These are phyloP conservation scores for Cyberlindnera saturnus DNA, from an alignment of 805 yeast species.

Conservation along the genomic window DNA sequence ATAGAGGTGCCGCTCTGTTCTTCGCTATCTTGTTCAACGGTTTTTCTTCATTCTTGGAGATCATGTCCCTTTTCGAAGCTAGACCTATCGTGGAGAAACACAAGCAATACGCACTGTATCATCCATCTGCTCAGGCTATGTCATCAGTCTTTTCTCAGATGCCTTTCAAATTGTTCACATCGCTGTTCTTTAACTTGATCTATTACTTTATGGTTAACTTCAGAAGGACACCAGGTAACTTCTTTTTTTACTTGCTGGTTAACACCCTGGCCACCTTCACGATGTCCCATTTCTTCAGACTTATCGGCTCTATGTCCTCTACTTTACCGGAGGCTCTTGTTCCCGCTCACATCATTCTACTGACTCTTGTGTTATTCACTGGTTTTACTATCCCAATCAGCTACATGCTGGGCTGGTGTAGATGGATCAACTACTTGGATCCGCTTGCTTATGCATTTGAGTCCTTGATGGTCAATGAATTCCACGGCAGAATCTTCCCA, in stretches of 20 bases:
- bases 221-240: slow-evolving; percentile 46
- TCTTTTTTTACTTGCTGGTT: slow-evolving; percentile 46
- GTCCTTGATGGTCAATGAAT: slow-evolving; percentile 53
- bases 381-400: slow-evolving; percentile 57
- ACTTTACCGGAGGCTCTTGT: slow-evolving; percentile 51
- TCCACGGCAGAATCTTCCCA: slow-evolving; percentile 36
- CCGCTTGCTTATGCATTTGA: slow-evolving; percentile 59
- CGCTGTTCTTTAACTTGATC: slow-evolving; percentile 41
- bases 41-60: slow-evolving; percentile 57
- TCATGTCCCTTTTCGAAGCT: slow-evolving; percentile 28
- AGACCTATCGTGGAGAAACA: slow-evolving; percentile 60
- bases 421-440: slow-evolving; percentile 57
- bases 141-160: slow-evolving; percentile 56
- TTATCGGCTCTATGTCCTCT: slow-evolving; percentile 43
- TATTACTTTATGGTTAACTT: slow-evolving; percentile 51
- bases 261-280: slow-evolving; percentile 37
- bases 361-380: slow-evolving; percentile 45
- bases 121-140: slow-evolving; percentile 59
- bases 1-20: slow-evolving; percentile 60
- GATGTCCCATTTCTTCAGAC: slow-evolving; percentile 54
- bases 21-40: slow-evolving; percentile 61
- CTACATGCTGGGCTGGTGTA: slow-evolving; percentile 56
- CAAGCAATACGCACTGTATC: slow-evolving; percentile 49
- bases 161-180: slow-evolving; percentile 42
- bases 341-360: slow-evolving; percentile 46